Percentiles rank a stretch among this genome's conserved stretches.
These are phyloP conservation scores for Climacium dendroides DNA, from an alignment of 225 moss, liverwort and hornwort genomes.

Conservation along the genomic window DNA sequence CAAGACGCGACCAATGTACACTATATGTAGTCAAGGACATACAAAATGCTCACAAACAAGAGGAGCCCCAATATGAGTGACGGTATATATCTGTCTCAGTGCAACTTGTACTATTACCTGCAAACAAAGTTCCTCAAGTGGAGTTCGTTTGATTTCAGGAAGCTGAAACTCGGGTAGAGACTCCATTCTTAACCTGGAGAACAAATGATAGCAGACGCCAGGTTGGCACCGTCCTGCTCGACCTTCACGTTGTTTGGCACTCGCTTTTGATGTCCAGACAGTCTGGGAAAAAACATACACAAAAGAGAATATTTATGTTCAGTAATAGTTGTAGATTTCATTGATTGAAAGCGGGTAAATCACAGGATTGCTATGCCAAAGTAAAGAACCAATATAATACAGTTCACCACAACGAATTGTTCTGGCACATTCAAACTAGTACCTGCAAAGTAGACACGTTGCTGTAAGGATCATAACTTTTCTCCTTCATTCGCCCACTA, in stretches of 20 bases:
- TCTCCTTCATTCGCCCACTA: constrained; percentile 87
- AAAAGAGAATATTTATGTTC: not conserved
- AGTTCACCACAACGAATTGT: not conserved
- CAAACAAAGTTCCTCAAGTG: constrained; percentile 90
- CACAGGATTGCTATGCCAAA: not conserved
- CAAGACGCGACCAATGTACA: not conserved
- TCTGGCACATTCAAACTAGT: not conserved
- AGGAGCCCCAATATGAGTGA: not conserved
- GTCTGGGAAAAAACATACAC: constrained; percentile 3
- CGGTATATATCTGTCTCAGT: not conserved
- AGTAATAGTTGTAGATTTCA: not conserved
- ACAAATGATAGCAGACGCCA: constrained; percentile 84
- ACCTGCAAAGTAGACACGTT: constrained; percentile 90
- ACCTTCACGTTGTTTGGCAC: constrained; percentile 89
- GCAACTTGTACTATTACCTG: constrained; percentile 27
- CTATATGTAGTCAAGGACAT: not conserved
- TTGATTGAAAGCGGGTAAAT: not conserved
- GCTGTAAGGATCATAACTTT: constrained; percentile 95
- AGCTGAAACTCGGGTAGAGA: constrained; percentile 83
- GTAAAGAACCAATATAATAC: not conserved
- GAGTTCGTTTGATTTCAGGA: constrained; percentile 96
- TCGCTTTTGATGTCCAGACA: constrained; percentile 87
- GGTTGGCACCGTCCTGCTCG: constrained; percentile 89
- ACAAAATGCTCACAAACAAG: not conserved
- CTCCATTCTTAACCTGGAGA: constrained; percentile 79